phyloP scores from a whole-genome alignment of 305 asterid genomes.

The Solanum hybrid region DNA sequence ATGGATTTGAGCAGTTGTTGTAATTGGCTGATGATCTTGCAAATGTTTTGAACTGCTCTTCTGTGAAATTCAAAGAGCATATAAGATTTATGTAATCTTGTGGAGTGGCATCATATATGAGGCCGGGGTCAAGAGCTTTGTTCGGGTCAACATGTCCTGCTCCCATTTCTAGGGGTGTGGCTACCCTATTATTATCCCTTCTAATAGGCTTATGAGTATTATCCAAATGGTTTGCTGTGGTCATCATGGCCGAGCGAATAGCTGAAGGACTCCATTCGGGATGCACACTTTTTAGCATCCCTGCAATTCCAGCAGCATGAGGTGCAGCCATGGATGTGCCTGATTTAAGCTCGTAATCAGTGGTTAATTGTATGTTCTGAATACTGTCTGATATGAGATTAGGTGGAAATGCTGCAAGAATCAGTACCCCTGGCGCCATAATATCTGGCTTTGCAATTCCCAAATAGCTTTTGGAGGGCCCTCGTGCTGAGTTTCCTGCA shows the following conservation, averaged over 20 bases:
- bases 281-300: constrained; percentile 10
- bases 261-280: constrained; percentile 21
- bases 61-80: constrained; percentile 11
- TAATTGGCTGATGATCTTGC: constrained; percentile 7
- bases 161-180: constrained; percentile 18
- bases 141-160: constrained; percentile 14
- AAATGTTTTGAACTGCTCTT: constrained; percentile 5
- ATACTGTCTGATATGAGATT: background rate
- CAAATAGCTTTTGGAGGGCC: constrained; percentile 23
- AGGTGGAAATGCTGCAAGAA: constrained; percentile 29
- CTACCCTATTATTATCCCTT: background rate
- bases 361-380: background rate
- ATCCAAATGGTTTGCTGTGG: constrained; percentile 5
- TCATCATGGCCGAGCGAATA: constrained; percentile 16
- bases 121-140: constrained; percentile 15
- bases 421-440: constrained; percentile 30
- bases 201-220: constrained; percentile 4
- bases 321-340: constrained; percentile 20
- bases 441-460: constrained; percentile 31
- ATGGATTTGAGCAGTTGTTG: constrained; percentile 11
- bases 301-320: constrained; percentile 19
- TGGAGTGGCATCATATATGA: constrained; percentile 11
- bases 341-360: background rate
- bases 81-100: constrained; percentile 18
- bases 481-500: constrained; percentile 6